phyloP scores from a whole-genome alignment of 1,284 basidiomycete species.

The Porogramme epimiltina region DNA sequence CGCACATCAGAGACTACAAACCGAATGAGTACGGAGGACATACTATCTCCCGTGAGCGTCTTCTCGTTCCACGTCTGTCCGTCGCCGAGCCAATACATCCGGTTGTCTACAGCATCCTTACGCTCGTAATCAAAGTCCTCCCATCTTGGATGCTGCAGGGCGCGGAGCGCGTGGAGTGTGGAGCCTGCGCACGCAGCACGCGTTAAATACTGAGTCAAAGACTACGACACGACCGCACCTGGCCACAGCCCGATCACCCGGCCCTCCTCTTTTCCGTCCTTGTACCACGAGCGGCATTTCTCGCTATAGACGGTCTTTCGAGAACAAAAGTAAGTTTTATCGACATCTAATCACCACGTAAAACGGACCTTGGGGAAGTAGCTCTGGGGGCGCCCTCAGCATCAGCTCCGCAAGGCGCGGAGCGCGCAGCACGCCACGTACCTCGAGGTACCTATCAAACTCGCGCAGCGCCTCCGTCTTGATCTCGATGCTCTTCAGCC shows the following conservation, averaged over 20 bases:
- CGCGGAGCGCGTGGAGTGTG: constrained; percentile 50
- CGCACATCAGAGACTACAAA: neutral
- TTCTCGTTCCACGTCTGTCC: constrained; percentile 51
- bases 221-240: constrained; percentile 40
- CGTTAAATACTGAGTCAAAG: too few relatives aligned
- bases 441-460: constrained; percentile 6
- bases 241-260: constrained; percentile 62
- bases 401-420: neutral
- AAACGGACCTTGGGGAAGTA: constrained; percentile 7
- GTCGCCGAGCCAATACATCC: constrained; percentile 62
- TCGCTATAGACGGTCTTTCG: constrained; percentile 59
- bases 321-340: too few relatives aligned
- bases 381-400: neutral
- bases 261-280: constrained; percentile 59
- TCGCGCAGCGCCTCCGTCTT: constrained; percentile 1
- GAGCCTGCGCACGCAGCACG: constrained; percentile 40
- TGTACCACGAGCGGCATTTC: constrained; percentile 70
- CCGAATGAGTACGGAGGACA: constrained; percentile 24
- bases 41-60: constrained; percentile 47
- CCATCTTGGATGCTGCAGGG: constrained; percentile 59
- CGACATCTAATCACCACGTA: too few relatives aligned
- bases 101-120: constrained; percentile 45
- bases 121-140: constrained; percentile 63
- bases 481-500: constrained; percentile 51
- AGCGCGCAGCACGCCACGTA: neutral